Evolutionary conservation across 2,329 filamentous ascomycete genomes (phyloP).

Genomic region (Plenodomus tracheiphilus): DNA sequence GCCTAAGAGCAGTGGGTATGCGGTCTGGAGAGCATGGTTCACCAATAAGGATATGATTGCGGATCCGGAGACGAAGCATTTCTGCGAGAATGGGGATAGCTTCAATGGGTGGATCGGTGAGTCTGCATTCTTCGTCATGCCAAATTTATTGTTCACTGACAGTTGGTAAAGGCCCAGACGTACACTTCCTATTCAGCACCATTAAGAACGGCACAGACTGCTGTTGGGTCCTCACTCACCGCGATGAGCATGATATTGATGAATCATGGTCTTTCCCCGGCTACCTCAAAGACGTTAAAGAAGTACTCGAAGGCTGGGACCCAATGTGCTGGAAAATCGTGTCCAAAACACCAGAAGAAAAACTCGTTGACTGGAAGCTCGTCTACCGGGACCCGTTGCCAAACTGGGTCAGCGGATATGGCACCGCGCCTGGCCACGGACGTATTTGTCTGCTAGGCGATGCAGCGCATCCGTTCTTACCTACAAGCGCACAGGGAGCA

Average conservation of each 20-base stretch:
- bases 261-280: slow-evolving; percentile 44
- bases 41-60: slow-evolving; percentile 43
- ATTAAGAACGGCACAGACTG: slow-evolving; percentile 42
- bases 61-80: slow-evolving; percentile 42
- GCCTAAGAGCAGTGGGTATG: slow-evolving; percentile 58
- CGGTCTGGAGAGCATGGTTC: slow-evolving; percentile 56
- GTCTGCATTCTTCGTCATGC: not conserved
- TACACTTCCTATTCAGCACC: slow-evolving; percentile 45
- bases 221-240: slow-evolving; percentile 44
- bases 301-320: slow-evolving; percentile 40
- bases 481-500: slow-evolving; percentile 58
- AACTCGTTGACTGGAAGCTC: slow-evolving; percentile 58
- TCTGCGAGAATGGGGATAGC: slow-evolving; percentile 44
- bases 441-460: slow-evolving; percentile 58
- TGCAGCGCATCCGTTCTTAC: slow-evolving; percentile 59
- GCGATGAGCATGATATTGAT: slow-evolving; percentile 40
- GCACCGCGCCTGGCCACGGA: slow-evolving; percentile 38
- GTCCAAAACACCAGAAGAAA: slow-evolving; percentile 41
- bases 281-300: slow-evolving; percentile 36
- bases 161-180: slow-evolving; percentile 32
- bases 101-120: slow-evolving; percentile 45
- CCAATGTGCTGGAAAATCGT: slow-evolving; percentile 40
- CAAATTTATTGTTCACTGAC: no score
- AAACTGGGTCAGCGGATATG: slow-evolving; percentile 56
- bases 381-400: slow-evolving; percentile 58